A percentile compares a stretch with the other conserved stretches of the same genome.
These are phyloP conservation scores for Moesziomyces parantarcticus DNA, from an alignment of 1,284 basidiomycete species.

Conservation along the genomic window DNA sequence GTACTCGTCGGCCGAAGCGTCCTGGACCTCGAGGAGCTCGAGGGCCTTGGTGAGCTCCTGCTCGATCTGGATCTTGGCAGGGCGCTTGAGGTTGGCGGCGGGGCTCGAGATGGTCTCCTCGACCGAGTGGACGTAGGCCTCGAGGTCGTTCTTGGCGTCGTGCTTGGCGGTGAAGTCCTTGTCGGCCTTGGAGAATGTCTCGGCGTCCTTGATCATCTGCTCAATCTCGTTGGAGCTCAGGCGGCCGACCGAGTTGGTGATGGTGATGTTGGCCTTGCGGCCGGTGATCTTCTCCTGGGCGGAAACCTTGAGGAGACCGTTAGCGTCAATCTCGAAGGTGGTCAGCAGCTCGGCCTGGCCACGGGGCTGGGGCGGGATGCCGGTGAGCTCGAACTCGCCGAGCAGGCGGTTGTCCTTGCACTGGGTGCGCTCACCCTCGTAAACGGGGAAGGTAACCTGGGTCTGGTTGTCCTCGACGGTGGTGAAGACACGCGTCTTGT, in stretches of 20 bases:
- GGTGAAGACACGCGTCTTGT: constrained; percentile 68
- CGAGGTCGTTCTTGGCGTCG: constrained; percentile 67
- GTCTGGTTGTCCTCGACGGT: constrained; percentile 68
- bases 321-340: constrained; percentile 68
- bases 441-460: constrained; percentile 68
- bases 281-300: constrained; percentile 67
- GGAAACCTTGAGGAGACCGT: constrained; percentile 67
- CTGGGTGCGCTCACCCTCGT: constrained; percentile 68
- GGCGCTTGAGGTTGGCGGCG: constrained; percentile 66
- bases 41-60: constrained; percentile 68
- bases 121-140: constrained; percentile 67
- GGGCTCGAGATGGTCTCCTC: constrained; percentile 67
- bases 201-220: constrained; percentile 69
- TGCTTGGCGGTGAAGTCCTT: constrained; percentile 68
- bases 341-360: constrained; percentile 67
- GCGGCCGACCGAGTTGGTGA: constrained; percentile 68
- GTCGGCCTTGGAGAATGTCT: constrained; percentile 68
- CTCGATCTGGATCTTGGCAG: constrained; percentile 66
- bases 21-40: constrained; percentile 67
- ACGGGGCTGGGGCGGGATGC: constrained; percentile 67
- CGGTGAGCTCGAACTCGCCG: constrained; percentile 68
- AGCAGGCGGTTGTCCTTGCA: constrained; percentile 69
- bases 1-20: constrained; percentile 66
- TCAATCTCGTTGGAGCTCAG: constrained; percentile 66
- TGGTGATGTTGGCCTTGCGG: constrained; percentile 68